Evolutionary conservation across 257 asterid genomes (phyloP).

Genomic region (Lavandula angustifolia): DNA sequence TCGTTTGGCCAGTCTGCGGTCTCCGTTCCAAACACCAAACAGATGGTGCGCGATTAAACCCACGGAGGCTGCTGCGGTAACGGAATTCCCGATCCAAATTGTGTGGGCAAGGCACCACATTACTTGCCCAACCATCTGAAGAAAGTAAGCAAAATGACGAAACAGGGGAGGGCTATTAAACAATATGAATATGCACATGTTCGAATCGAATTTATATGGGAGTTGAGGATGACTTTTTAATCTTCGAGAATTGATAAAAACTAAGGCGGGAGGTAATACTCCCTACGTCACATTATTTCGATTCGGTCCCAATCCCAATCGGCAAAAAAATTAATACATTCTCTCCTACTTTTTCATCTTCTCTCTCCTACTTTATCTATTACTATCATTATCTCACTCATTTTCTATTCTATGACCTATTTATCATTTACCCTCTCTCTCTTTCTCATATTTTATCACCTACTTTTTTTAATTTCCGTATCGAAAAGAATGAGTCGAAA

Average conservation of each 20-base stretch:
- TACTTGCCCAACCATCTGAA: slow-evolving; percentile 93
- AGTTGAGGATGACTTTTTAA: not conserved
- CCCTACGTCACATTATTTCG: no score
- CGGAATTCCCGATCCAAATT: slow-evolving; percentile 94
- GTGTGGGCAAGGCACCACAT: slow-evolving; percentile 97
- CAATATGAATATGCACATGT: not conserved
- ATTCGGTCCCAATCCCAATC: no score
- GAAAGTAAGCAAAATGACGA: not conserved
- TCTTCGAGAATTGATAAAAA: not conserved
- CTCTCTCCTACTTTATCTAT: no score
- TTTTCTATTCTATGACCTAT: no score
- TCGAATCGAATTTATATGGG: not conserved
- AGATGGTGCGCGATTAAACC: slow-evolving; percentile 95
- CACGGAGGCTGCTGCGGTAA: slow-evolving; percentile 76
- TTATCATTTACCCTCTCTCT: no score
- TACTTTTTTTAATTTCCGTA: no score
- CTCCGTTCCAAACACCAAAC: slow-evolving; percentile 97
- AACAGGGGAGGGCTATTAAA: not conserved
- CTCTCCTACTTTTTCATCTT: no score
- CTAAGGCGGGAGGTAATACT: not conserved
- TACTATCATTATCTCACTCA: no score
- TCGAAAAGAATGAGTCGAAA: no score
- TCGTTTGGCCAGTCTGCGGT: slow-evolving; percentile 72
- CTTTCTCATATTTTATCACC: no score
- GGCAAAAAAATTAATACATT: no score